These are phyloP conservation scores for Sergeia podlipaevii DNA, from an alignment of 208 protist genomes.

Conservation along the genomic window DNA sequence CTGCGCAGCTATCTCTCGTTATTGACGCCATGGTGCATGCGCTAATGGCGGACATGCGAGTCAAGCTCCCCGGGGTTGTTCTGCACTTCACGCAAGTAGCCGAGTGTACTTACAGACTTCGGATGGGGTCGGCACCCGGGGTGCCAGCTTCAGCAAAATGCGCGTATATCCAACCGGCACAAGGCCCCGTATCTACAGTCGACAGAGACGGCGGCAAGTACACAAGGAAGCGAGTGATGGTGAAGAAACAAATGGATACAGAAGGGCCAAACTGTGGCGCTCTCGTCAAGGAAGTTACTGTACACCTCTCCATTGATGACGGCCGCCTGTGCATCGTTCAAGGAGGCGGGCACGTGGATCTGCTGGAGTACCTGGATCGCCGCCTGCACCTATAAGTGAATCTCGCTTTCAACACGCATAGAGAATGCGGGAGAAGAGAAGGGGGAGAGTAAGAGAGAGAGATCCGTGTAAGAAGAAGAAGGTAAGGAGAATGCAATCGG, in stretches of 20 bases:
- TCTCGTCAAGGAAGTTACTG: slow-evolving; percentile 14
- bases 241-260: too few relatives aligned
- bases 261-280: background rate
- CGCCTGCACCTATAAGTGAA: slow-evolving; percentile 18
- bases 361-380: slow-evolving; percentile 71
- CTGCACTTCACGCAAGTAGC: slow-evolving; percentile 25
- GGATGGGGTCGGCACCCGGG: slow-evolving; percentile 11
- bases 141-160: too few relatives aligned
- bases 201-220: too few relatives aligned
- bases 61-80: slow-evolving; percentile 6
- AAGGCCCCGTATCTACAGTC: too few relatives aligned
- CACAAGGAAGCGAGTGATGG: too few relatives aligned
- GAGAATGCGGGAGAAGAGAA: too few relatives aligned
- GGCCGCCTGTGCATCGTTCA: slow-evolving; percentile 41
- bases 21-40: slow-evolving; percentile 69
- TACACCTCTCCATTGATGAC: slow-evolving; percentile 66
- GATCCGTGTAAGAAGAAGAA: background rate
- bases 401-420: too few relatives aligned
- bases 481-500: too few relatives aligned
- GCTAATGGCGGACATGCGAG: slow-evolving; percentile 28
- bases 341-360: slow-evolving; percentile 66
- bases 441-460: too few relatives aligned
- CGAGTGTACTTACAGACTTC: slow-evolving; percentile 38
- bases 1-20: slow-evolving; percentile 47
- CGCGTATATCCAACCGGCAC: too few relatives aligned